Evolutionary conservation across 176 grass and related monocot species (phyloP).

Genomic region (Zoysia japonica): DNA sequence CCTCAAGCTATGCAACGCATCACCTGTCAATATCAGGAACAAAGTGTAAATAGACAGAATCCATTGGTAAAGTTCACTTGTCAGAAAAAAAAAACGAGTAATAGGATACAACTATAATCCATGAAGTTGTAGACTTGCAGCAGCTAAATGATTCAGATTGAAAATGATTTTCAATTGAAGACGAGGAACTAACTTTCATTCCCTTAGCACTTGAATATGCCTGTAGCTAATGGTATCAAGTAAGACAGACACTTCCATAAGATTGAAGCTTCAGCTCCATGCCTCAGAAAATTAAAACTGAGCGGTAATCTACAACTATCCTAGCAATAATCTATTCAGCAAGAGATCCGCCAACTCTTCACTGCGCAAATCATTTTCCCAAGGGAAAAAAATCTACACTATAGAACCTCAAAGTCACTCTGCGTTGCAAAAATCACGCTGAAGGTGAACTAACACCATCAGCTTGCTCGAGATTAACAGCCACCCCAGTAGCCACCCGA

Average conservation of each 20-base stretch:
- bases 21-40: slow-evolving; percentile 58
- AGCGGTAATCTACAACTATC: neutral
- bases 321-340: neutral
- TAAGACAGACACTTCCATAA: neutral
- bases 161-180: neutral
- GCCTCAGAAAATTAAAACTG: neutral
- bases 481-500: too few relatives aligned
- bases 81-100: neutral
- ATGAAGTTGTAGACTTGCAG: neutral
- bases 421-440: neutral
- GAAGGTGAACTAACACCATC: neutral
- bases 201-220: neutral
- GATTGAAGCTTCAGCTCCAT: neutral
- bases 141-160: slow-evolving; percentile 17
- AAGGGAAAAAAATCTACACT: neutral
- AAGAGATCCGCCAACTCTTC: neutral
- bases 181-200: neutral
- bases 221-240: neutral
- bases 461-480: neutral
- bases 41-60: slow-evolving; percentile 5
- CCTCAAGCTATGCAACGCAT: slow-evolving; percentile 86
- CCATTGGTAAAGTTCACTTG: neutral
- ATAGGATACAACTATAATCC: neutral
- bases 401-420: neutral
- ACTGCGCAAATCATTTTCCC: neutral